Base-by-base conservation (phyloP, 805 yeast species). In the Candida palmyrensis region DNA sequence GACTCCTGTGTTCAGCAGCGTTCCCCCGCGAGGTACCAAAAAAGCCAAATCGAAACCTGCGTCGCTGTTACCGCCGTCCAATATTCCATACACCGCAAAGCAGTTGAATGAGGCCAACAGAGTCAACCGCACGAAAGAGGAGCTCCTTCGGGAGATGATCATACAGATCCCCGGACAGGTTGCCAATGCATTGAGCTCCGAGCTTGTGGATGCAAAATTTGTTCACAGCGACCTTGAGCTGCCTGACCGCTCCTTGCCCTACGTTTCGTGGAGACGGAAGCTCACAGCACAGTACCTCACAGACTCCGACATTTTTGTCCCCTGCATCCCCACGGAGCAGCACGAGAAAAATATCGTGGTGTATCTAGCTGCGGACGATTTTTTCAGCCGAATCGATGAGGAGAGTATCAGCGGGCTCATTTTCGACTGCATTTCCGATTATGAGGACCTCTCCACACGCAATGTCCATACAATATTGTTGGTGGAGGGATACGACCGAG, bases 261-360 rank as follows among this genome's bases (percentile, higher is more conserved):
- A 11, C 10, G 29, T 16, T 8, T 52, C 56, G 29, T 80, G 83
- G 73, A 59, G 66, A 30, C 55, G 89, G 26, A 57, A 56, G 12
- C 62, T 70, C 4, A 60, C 54, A 14, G 71, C 82, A 0, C 48
- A 47, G 1, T 82, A 78, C 51, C 72, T 75, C 44, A 41, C 56
- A 7, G 48, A 48, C 2, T 59, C 61, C 18, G 83, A 77, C 38
- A 45, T 70, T 0, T 82, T 77, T 42, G 63, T 73, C 7, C 89
- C 89, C 0, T 59, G 72, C 30, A 57, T 53, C 0, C 53, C 64
- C 1, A 57, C 49, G 19, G 46, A 65, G 2, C 38, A 62, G 1
- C 57, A 61, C 5, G 88, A 81, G 45, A 55, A 54, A 8, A 58
- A 60, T 1, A 38, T 61, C 3, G 62, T 73, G 1, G 38, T 80